Evolutionary conservation across 805 yeast genomes (phyloP), one percentile per base, ranked within the genome.

Genomic region (Schwanniomyces vanrijiae): DNA sequence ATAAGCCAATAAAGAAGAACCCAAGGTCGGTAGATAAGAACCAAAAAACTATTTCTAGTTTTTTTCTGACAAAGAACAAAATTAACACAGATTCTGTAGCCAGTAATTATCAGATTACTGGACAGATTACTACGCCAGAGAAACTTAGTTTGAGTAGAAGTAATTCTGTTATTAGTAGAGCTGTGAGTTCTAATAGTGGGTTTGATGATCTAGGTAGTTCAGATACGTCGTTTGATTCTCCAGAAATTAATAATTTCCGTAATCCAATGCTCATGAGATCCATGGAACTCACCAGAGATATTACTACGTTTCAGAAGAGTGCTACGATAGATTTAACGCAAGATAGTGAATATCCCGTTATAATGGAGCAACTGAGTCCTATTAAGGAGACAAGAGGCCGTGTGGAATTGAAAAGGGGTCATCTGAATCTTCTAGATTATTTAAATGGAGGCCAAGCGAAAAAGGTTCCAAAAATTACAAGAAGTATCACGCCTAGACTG

Each of bases 221-320:
- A 24, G 73, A 68, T 41, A 69, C 71, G 5, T 69, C 76, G 1
- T 61, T 65, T 44, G 71, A 56, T n/a, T 65, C 73, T 4, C 65
- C 70, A 0, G 76, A 69, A 46, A 53, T 69, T 14, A 62, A 57
- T 26, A 72, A 71, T 55, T 71, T 71, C 55, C 54, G 64, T 43
- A 69, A 64, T 45, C 73, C 74, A 11, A 46, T 53, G 13, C 45
- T 68, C 28, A 49, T 57, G 45, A 40, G 59, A 48, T 39, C 47
- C 2, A 20, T 37, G 25, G 39, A 37, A 37, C 35, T 31, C 7
- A 31, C 19, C 20, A 24, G 46, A 43, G 31, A 20, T 38, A 28
- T 47, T 11, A 16, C 35, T 8, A 16, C 35, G 19, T 31, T 8
- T 31, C 35, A 31, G 10, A 31, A 31, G 18, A 14, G 20, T 4